Base-by-base conservation (phyloP, 768 basidiomycete genomes). In the Macrolepiota albuminosa region DNA sequence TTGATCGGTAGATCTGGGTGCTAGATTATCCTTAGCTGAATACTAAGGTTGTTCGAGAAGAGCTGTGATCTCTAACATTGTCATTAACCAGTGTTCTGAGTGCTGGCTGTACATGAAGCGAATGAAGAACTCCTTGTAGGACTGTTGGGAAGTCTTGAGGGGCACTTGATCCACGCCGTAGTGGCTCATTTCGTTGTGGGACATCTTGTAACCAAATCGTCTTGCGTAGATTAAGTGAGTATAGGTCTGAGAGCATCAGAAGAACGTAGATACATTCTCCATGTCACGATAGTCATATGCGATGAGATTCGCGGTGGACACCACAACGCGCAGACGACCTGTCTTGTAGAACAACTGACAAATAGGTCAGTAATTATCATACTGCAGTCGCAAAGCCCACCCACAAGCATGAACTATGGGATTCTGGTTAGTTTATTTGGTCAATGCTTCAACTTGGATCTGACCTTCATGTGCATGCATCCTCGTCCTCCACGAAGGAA, bases 241-340 rank as follows among this genome's bases (percentile, higher is more conserved):
- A 26, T 4, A 40, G n/a, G 3, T n/a, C 13, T 24, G 43, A 6
- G 11, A 3, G 0, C 2, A 54, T 37, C 2, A 42, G 40, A 31
- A 52, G 13, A n/a, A 34, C 4, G 24, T 46, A 9, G 81, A 54
- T 60, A 93, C 92, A 70, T 97, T 97, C 72, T 97, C 93, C 67
- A 96, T 93, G 63, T 87, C 83, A 24, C 87, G 79, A 86, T 90
- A 97, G 71, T 97, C 94, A 67, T 88, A 86, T 34, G 82, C 77
- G 37, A 94, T 77, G n/a, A 96, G 76, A 67, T 97, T 96, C 14
- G 93, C 94, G 0, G 95, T 95, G 1, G 89, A 86, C 49, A 96
- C 75, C 2, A 89, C 86, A 11, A 95, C 78, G 2, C 95, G 85
- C 36, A 96, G 74, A 40, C 91, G 84, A 9, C 93, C 91, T 8